Evolutionary conservation across 2,329 filamentous ascomycete species (phyloP).

Genomic region (Scytalidium sp.): DNA sequence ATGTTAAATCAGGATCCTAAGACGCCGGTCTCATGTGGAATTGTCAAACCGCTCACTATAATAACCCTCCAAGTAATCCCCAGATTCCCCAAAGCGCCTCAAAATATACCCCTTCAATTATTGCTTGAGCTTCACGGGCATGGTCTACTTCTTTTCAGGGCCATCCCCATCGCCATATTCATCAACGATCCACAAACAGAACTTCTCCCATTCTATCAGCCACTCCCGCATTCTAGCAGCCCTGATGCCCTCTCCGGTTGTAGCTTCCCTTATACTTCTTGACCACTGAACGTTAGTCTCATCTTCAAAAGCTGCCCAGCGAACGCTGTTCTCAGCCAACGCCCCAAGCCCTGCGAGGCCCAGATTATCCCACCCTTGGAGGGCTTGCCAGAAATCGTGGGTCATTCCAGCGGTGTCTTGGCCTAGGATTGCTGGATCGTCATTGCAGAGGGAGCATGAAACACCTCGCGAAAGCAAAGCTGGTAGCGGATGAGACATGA

Average conservation of each 20-base stretch:
- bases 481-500: constrained; percentile 77
- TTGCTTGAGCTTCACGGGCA: no score
- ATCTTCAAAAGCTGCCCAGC: constrained; percentile 88
- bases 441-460: constrained; percentile 79
- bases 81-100: background rate
- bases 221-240: constrained; percentile 74
- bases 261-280: constrained; percentile 69
- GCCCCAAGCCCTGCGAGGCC: constrained; percentile 82
- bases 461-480: constrained; percentile 84
- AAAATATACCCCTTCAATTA: background rate
- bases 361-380: constrained; percentile 90
- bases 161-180: constrained; percentile 60
- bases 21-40: background rate
- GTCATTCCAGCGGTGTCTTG: constrained; percentile 80
- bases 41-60: no score
- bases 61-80: no score
- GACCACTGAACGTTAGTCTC: constrained; percentile 68
- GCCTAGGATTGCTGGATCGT: constrained; percentile 85
- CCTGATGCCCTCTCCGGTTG: constrained; percentile 67
- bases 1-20: constrained; percentile 19
- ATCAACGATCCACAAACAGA: constrained; percentile 84
- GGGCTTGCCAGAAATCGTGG: constrained; percentile 90
- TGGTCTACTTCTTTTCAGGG: no score
- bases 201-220: constrained; percentile 80
- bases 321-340: constrained; percentile 87